Percentiles rank a stretch among this genome's conserved stretches.
These are phyloP conservation scores for Gossypium mustelinum DNA, from an alignment of 345 rosid species.

Conservation along the genomic window DNA sequence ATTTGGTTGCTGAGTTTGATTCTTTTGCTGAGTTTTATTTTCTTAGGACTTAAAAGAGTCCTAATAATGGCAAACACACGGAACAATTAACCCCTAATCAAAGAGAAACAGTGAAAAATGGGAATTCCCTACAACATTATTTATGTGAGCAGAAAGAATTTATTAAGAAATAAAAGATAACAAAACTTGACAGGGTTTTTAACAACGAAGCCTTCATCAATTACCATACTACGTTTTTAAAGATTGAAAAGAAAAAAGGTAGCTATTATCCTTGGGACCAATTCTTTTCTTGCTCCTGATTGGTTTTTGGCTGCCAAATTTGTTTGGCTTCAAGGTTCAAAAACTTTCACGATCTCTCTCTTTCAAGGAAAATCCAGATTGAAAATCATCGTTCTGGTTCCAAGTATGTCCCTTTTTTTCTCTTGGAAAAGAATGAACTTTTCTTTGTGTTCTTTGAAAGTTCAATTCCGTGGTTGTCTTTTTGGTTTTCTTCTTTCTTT, in stretches of 20 bases:
- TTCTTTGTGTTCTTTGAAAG: background rate
- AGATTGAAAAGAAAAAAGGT: background rate
- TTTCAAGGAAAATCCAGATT: background rate
- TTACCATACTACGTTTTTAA: background rate
- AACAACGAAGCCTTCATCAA: conserved; percentile 2
- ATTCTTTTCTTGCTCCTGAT: background rate
- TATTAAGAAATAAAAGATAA: background rate
- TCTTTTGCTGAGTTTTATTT: too few species aligned
- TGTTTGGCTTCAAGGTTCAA: conserved; percentile 1
- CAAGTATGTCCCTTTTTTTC: background rate
- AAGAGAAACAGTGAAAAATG: too few species aligned
- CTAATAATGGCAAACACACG: background rate
- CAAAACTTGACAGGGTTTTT: background rate
- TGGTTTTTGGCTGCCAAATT: background rate
- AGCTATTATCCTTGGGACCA: background rate
- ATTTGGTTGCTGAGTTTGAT: too few species aligned
- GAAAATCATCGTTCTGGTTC: background rate
- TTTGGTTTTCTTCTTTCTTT: background rate
- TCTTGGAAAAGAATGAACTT: background rate
- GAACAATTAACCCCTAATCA: too few species aligned
- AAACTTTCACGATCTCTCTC: background rate
- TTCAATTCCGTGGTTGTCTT: background rate
- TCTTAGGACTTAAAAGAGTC: background rate
- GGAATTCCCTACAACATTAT: too few species aligned
- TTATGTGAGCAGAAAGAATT: too few species aligned